phyloP scores from a whole-genome alignment of 2,329 filamentous ascomycete species.

The Lasiodiplodia gonubiensis region DNA sequence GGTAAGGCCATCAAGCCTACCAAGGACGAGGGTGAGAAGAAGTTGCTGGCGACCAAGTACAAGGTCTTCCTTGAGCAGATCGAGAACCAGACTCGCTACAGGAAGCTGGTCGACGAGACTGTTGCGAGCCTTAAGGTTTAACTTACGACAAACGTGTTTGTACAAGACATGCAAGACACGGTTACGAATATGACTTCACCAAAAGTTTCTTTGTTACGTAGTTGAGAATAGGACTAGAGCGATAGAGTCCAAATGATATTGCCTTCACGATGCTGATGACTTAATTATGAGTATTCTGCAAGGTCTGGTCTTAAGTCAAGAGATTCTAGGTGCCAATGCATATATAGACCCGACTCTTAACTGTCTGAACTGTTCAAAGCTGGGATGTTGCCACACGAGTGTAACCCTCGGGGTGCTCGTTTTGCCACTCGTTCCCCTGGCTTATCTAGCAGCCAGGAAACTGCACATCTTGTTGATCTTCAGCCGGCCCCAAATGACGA shows the following conservation, averaged over 20 bases:
- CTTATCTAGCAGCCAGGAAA: no score
- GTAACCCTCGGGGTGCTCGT: not conserved
- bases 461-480: not conserved
- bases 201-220: constrained; percentile 10
- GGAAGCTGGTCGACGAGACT: constrained; percentile 73
- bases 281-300: not conserved
- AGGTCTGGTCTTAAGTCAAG: not conserved
- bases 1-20: constrained; percentile 82
- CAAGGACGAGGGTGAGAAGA: constrained; percentile 74
- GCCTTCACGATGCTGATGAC: not conserved
- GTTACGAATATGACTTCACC: not conserved
- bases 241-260: constrained; percentile 19
- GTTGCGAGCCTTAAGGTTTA: constrained; percentile 38
- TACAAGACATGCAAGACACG: constrained; percentile 1
- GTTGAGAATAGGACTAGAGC: not conserved
- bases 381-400: not conserved
- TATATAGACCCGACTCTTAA: not conserved
- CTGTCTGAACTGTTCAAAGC: not conserved
- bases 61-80: constrained; percentile 95
- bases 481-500: not conserved
- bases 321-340: not conserved
- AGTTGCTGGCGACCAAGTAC: constrained; percentile 85
- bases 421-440: not conserved
- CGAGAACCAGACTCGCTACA: constrained; percentile 80
- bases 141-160: not conserved